Evolutionary conservation across 2,329 filamentous ascomycete genomes (phyloP).

Genomic region (Arthroderma sp.): DNA sequence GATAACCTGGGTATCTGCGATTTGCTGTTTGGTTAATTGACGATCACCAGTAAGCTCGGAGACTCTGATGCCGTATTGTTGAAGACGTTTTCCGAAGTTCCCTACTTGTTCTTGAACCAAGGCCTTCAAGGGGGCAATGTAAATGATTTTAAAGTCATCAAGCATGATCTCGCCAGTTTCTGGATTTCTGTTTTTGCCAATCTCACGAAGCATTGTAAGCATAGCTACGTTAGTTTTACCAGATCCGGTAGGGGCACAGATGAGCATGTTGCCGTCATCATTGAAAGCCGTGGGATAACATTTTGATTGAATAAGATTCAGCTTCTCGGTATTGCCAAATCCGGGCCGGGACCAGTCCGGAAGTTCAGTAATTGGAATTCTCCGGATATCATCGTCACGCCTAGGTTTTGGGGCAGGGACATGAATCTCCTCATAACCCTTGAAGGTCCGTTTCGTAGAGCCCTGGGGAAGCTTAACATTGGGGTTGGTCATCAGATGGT

Average conservation of each 20-base stretch:
- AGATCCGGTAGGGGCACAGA: conserved; percentile 92
- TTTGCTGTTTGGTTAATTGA: conserved; percentile 96
- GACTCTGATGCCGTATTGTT: conserved; percentile 81
- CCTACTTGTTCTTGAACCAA: conserved; percentile 96
- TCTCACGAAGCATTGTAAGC: conserved; percentile 89
- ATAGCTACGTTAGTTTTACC: conserved; percentile 99
- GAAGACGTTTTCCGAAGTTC: conserved; percentile 85
- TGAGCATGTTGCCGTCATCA: conserved; percentile 92
- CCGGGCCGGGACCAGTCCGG: conserved; percentile 84
- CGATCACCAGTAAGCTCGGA: conserved; percentile 95
- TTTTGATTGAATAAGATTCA: conserved; percentile 92
- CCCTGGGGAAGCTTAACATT: conserved; percentile 89
- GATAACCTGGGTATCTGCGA: conserved; percentile 93
- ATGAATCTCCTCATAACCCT: conserved; percentile 97
- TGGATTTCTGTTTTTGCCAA: conserved; percentile 85
- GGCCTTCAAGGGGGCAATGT: conserved; percentile 91
- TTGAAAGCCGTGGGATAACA: conserved; percentile 85
- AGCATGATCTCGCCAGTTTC: conserved; percentile 87
- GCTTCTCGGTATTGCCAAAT: conserved; percentile 71
- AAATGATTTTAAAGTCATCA: conserved; percentile 96
- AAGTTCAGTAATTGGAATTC: conserved; percentile 74
- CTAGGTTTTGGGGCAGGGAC: conserved; percentile 86
- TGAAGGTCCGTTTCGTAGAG: conserved; percentile 89
- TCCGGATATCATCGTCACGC: conserved; percentile 61
- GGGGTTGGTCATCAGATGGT: conserved; percentile 98